Percentiles rank a stretch among this genome's conserved stretches.
Evolutionary conservation across 2,329 filamentous ascomycete genomes (phyloP).

Genomic region (Microascus cirrosus): DNA sequence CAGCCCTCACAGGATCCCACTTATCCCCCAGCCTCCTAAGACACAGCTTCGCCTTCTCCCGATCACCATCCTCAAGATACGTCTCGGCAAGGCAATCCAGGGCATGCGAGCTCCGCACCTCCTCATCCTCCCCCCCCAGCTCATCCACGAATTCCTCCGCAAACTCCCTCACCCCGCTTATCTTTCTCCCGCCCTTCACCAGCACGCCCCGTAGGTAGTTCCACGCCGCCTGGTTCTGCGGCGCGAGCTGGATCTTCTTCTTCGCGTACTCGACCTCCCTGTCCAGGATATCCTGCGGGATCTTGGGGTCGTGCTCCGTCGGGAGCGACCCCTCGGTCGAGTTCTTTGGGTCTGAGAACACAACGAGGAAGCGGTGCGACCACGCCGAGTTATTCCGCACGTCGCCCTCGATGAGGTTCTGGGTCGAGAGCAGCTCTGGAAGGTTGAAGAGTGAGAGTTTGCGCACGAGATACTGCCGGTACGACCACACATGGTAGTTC

Average conservation of each 20-base stretch:
- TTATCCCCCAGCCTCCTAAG: constrained; percentile 65
- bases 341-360: constrained; percentile 54
- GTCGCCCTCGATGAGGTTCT: constrained; percentile 64
- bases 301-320: constrained; percentile 39
- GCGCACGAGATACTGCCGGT: constrained; percentile 61
- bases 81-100: constrained; percentile 65
- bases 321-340: constrained; percentile 35
- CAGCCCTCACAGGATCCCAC: constrained; percentile 83
- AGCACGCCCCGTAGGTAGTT: constrained; percentile 77
- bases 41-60: constrained; percentile 54
- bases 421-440: constrained; percentile 59
- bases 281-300: constrained; percentile 54
- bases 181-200: constrained; percentile 47
- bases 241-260: constrained; percentile 63
- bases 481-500: constrained; percentile 98
- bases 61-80: constrained; percentile 44
- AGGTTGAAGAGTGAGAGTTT: constrained; percentile 61
- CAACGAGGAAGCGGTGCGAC: constrained; percentile 94
- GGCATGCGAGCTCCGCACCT: constrained; percentile 51
- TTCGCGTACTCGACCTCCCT: constrained; percentile 67
- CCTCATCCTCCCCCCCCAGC: constrained; percentile 33
- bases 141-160: constrained; percentile 37
- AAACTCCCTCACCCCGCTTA: constrained; percentile 35
- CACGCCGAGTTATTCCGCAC: constrained; percentile 95
- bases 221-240: constrained; percentile 92